A percentile compares a stretch with the other conserved stretches of the same genome.
These are phyloP conservation scores for Penicillium corylophilum DNA, from an alignment of 2,329 filamentous ascomycete genomes.

Conservation along the genomic window DNA sequence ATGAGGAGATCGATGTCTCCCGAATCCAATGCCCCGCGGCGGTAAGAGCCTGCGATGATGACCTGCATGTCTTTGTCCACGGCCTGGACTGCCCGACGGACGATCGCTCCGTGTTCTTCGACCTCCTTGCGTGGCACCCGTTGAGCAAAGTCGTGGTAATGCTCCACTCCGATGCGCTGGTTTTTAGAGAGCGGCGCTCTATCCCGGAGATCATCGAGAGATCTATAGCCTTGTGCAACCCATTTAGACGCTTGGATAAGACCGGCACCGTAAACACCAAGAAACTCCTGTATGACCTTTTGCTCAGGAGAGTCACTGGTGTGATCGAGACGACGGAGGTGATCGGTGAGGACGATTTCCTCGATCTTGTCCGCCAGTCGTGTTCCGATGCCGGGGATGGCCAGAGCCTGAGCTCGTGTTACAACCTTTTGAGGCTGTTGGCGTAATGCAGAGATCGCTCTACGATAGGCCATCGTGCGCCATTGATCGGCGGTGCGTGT, in stretches of 20 bases:
- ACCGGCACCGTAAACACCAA: slow-evolving; percentile 78
- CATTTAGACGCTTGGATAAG: slow-evolving; percentile 68
- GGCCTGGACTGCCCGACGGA: slow-evolving; percentile 57
- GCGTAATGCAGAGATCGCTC: slow-evolving; percentile 70
- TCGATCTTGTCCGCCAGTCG: slow-evolving; percentile 82
- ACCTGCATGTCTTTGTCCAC: slow-evolving; percentile 67
- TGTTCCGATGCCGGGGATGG: slow-evolving; percentile 67
- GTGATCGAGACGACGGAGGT: slow-evolving; percentile 69
- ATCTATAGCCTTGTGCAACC: slow-evolving; percentile 72
- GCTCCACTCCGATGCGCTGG: slow-evolving; percentile 74
- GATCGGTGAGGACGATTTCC: slow-evolving; percentile 76
- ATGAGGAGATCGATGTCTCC: slow-evolving; percentile 86
- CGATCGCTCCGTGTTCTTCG: slow-evolving; percentile 63
- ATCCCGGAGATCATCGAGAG: slow-evolving; percentile 66
- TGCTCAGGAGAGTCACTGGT: slow-evolving; percentile 67
- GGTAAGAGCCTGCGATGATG: slow-evolving; percentile 80
- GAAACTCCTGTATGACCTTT: slow-evolving; percentile 65
- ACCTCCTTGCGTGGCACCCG: slow-evolving; percentile 79
- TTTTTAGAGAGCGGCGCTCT: slow-evolving; percentile 65
- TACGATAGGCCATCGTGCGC: slow-evolving; percentile 73
- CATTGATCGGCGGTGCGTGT: slow-evolving; percentile 72
- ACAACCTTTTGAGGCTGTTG: slow-evolving; percentile 63
- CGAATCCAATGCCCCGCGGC: slow-evolving; percentile 70
- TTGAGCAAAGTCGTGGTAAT: slow-evolving; percentile 74
- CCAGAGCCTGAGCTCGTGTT: slow-evolving; percentile 67